Percentiles rank a stretch among this genome's conserved stretches.
Evolutionary conservation across 805 yeast genomes (phyloP).

Genomic region (Lipomyces mesembrius): DNA sequence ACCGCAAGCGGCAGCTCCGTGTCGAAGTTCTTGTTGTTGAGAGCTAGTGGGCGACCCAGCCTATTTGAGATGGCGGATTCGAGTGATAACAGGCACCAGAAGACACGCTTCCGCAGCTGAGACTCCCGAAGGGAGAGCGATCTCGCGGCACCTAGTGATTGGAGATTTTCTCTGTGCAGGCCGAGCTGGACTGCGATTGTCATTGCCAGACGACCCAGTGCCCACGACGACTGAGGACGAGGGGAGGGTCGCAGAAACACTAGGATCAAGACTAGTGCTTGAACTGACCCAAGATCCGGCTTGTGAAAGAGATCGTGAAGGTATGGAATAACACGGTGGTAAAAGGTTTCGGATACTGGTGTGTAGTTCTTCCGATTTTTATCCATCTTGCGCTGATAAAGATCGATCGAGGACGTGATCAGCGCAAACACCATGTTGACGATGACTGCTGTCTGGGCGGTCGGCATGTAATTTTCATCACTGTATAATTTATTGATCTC

Average conservation of each 20-base stretch:
- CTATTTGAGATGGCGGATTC: slow-evolving; percentile 23
- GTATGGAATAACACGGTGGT: slow-evolving; percentile 22
- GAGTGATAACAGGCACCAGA: slow-evolving; percentile 28
- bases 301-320: slow-evolving; percentile 16
- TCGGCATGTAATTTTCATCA: slow-evolving; percentile 22
- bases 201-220: slow-evolving; percentile 26
- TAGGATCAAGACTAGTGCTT: slow-evolving; percentile 26
- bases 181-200: slow-evolving; percentile 33
- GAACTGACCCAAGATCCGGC: slow-evolving; percentile 24
- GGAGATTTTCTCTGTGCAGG: slow-evolving; percentile 26
- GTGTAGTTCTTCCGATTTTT: slow-evolving; percentile 10
- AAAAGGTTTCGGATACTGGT: slow-evolving; percentile 27
- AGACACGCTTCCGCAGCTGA: slow-evolving; percentile 31
- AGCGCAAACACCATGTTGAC: slow-evolving; percentile 35
- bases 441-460: slow-evolving; percentile 24
- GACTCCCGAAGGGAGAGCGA: slow-evolving; percentile 15
- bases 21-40: slow-evolving; percentile 17
- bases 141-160: slow-evolving; percentile 6
- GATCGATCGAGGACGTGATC: slow-evolving; percentile 21
- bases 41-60: slow-evolving; percentile 30
- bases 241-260: slow-evolving; percentile 30
- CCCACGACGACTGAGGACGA: slow-evolving; percentile 31
- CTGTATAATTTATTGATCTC: slow-evolving; percentile 21
- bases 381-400: slow-evolving; percentile 31
- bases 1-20: slow-evolving; percentile 27